Percentiles rank a stretch among this genome's conserved stretches.
Evolutionary conservation across 192 early-diverging fungal species (phyloP).

Genomic region (Backusella circina): DNA sequence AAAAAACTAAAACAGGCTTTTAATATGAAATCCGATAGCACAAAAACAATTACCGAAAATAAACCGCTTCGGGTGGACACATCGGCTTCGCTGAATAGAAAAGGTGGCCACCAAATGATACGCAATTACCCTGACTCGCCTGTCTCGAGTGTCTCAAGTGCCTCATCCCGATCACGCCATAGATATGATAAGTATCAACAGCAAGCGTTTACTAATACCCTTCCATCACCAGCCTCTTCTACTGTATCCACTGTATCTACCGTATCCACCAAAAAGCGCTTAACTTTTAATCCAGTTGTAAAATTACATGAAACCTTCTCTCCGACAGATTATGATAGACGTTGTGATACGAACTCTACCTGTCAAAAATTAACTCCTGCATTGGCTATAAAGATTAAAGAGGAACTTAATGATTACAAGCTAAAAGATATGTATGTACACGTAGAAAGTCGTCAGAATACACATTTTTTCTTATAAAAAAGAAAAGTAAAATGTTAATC

Average conservation of each 20-base stretch:
- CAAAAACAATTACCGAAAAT: background rate
- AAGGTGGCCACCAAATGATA: background rate
- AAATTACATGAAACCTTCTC: slow-evolving; percentile 60
- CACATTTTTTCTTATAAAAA: slow-evolving; percentile 66
- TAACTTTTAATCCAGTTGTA: slow-evolving; percentile 4
- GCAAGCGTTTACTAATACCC: background rate
- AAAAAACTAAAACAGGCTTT: slow-evolving; percentile 5
- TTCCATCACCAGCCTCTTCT: slow-evolving; percentile 17
- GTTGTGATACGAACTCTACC: slow-evolving; percentile 75
- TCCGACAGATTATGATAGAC: slow-evolving; percentile 80
- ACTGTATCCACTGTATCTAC: background rate
- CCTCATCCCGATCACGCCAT: background rate
- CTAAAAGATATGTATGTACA: slow-evolving; percentile 89
- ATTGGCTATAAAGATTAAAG: slow-evolving; percentile 82
- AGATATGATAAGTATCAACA: background rate
- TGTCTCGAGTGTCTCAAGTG: slow-evolving; percentile 6
- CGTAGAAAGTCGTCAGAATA: slow-evolving; percentile 65
- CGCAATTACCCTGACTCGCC: slow-evolving; percentile 1
- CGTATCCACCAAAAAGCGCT: background rate
- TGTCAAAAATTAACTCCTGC: slow-evolving; percentile 81
- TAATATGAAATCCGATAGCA: background rate
- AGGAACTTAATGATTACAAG: slow-evolving; percentile 95
- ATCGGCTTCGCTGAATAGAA: background rate
- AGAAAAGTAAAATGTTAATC: background rate
- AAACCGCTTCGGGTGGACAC: background rate